Evolutionary conservation across 352 stramenopile species (phyloP).

Genomic region (Globisporangium spinosum): DNA sequence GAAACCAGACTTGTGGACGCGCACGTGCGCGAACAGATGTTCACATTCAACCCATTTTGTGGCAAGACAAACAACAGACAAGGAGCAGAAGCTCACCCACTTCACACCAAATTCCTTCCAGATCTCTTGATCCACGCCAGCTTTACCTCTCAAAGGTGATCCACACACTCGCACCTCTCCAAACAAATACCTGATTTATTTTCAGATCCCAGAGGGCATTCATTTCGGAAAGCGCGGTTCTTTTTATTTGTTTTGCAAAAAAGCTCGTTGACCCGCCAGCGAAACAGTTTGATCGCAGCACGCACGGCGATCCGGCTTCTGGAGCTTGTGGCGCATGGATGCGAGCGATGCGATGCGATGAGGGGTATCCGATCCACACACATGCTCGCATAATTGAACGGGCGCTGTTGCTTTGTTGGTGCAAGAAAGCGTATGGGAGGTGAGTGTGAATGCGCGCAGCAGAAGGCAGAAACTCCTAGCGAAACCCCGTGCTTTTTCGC

Average conservation of each 20-base stretch:
- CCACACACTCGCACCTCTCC: not conserved
- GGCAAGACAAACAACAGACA: no score
- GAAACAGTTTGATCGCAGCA: not conserved
- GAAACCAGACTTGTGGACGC: not conserved
- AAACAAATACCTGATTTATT: not conserved
- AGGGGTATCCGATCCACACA: not conserved
- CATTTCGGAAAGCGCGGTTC: not conserved
- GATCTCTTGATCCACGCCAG: not conserved
- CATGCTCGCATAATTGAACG: not conserved
- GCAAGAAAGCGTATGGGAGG: no score
- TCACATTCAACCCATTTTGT: constrained; percentile 5
- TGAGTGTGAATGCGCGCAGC: not conserved
- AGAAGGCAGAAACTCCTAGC: not conserved
- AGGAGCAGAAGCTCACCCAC: not conserved
- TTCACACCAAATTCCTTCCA: not conserved
- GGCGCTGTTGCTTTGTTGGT: not conserved
- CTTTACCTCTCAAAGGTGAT: not conserved
- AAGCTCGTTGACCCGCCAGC: not conserved
- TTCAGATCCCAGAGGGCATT: not conserved
- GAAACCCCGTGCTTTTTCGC: not conserved
- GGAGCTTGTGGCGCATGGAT: no score
- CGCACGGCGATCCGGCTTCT: not conserved
- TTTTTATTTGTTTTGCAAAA: not conserved
- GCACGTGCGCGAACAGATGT: constrained; percentile 4
- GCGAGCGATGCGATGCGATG: not conserved